Evolutionary conservation across 495 filamentous ascomycete species (phyloP).

Genomic region (Extremus antarcticus): DNA sequence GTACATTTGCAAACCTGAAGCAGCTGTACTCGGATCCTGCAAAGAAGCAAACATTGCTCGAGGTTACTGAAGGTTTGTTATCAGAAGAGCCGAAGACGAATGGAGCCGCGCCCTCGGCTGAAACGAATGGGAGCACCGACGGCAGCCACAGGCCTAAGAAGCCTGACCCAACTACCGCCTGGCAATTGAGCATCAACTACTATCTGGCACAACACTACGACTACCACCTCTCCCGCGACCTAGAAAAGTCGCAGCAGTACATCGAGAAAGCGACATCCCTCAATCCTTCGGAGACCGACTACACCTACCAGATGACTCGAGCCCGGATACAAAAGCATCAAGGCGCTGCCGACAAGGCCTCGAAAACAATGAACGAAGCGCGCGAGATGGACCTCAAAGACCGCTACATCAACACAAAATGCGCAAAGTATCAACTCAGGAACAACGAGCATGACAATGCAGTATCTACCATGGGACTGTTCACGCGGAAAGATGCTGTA

Average conservation of each 20-base stretch:
- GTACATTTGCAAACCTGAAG: constrained; percentile 92
- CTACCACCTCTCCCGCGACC: constrained; percentile 74
- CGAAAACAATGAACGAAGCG: constrained; percentile 80
- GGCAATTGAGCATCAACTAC: constrained; percentile 68
- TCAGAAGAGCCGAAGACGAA: constrained; percentile 34
- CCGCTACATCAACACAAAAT: constrained; percentile 96
- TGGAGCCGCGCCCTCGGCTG: constrained; percentile 35
- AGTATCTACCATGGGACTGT: constrained; percentile 81
- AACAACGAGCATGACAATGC: constrained; percentile 82
- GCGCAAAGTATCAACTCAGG: constrained; percentile 90
- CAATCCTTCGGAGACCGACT: constrained; percentile 72
- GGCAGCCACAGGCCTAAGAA: constrained; percentile 39
- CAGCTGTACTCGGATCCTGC: constrained; percentile 64
- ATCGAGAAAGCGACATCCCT: constrained; percentile 75
- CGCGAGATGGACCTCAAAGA: constrained; percentile 75
- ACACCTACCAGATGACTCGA: constrained; percentile 70
- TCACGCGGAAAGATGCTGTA: constrained; percentile 80
- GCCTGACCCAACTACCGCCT: constrained; percentile 26
- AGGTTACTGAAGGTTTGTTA: constrained; percentile 69
- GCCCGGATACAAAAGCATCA: constrained; percentile 91
- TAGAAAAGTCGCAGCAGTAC: constrained; percentile 67
- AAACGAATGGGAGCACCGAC: constrained; percentile 31
- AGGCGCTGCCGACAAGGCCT: constrained; percentile 68
- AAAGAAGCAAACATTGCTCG: constrained; percentile 66
- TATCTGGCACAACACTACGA: constrained; percentile 97